Percentiles rank a stretch among this genome's conserved stretches.
These are phyloP conservation scores for Suillus cothurnatus DNA, from an alignment of 768 basidiomycete genomes.

Conservation along the genomic window DNA sequence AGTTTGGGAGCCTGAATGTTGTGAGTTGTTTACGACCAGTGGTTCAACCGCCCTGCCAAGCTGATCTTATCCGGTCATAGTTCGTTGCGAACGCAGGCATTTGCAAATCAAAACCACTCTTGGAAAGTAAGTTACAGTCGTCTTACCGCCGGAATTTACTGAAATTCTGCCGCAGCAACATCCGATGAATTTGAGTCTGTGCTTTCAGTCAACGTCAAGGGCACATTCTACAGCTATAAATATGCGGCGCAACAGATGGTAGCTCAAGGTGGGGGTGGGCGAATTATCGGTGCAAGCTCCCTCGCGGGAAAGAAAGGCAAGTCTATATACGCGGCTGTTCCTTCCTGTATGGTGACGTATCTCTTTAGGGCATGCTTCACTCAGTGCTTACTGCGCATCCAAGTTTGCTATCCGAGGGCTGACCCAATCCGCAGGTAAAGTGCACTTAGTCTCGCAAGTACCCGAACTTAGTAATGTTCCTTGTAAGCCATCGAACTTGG, in stretches of 20 bases:
- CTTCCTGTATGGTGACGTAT: neutral
- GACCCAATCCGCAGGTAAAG: slow-evolving; percentile 36
- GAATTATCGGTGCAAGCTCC: slow-evolving; percentile 44
- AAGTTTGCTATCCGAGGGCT: slow-evolving; percentile 48
- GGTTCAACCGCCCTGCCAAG: neutral
- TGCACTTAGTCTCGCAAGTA: neutral
- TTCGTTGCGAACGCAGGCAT: slow-evolving; percentile 29
- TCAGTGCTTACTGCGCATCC: slow-evolving; percentile 36
- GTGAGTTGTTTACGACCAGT: slow-evolving; percentile 25
- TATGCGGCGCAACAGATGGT: slow-evolving; percentile 47
- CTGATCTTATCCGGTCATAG: neutral
- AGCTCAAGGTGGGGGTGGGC: slow-evolving; percentile 42
- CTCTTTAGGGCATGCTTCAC: slow-evolving; percentile 29
- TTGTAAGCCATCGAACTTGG: slow-evolving; percentile 35
- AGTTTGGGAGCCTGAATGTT: slow-evolving; percentile 36
- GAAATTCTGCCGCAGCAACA: slow-evolving; percentile 25
- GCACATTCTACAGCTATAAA: slow-evolving; percentile 44
- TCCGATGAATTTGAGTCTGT: slow-evolving; percentile 35
- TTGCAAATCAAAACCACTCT: slow-evolving; percentile 1
- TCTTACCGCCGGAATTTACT: neutral
- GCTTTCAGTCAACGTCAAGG: slow-evolving; percentile 41
- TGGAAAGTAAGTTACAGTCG: slow-evolving; percentile 19
- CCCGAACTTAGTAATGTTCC: neutral
- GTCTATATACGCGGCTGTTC: neutral
- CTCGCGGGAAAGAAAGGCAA: slow-evolving; percentile 36